These are phyloP conservation scores for Aspergillus brasiliensis DNA, from an alignment of 2,329 filamentous ascomycete species.

Conservation along the genomic window DNA sequence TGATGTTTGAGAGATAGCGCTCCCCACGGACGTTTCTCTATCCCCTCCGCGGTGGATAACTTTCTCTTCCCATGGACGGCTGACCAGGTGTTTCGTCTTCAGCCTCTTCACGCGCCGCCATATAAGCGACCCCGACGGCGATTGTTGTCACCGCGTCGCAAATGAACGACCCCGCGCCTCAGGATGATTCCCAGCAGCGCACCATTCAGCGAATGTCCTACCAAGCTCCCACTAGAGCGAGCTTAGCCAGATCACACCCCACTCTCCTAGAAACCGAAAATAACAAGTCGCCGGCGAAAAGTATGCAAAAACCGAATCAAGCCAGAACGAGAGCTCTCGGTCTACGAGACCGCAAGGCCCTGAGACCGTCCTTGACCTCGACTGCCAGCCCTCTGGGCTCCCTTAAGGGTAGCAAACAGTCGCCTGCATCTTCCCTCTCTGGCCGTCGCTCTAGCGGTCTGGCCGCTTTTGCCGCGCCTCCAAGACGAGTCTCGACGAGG, in stretches of 20 bases:
- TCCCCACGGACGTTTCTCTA: background rate
- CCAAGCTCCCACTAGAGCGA: constrained; percentile 68
- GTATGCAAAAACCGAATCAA: constrained; percentile 22
- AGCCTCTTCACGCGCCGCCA: constrained; percentile 17
- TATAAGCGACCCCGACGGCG: constrained; percentile 53
- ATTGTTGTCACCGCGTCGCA: constrained; percentile 46
- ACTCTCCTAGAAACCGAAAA: constrained; percentile 55
- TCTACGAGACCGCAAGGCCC: constrained; percentile 40
- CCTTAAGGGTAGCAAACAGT: constrained; percentile 16
- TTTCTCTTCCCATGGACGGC: background rate
- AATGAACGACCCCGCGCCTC: constrained; percentile 32
- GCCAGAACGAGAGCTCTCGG: constrained; percentile 29
- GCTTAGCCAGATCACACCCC: constrained; percentile 63
- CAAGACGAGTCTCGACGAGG: constrained; percentile 37
- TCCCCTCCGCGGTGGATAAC: background rate
- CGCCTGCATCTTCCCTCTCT: constrained; percentile 25
- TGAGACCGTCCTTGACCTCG: constrained; percentile 37
- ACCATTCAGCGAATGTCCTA: constrained; percentile 57
- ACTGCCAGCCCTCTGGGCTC: constrained; percentile 29
- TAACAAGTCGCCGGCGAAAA: constrained; percentile 43
- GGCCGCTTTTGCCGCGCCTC: constrained; percentile 40
- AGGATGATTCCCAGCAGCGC: constrained; percentile 26
- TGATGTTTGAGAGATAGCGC: background rate
- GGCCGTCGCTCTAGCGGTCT: constrained; percentile 33
- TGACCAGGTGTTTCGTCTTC: background rate